These are phyloP conservation scores for Termitomyces sp. DNA, from an alignment of 1,284 basidiomycete species.

Conservation along the genomic window DNA sequence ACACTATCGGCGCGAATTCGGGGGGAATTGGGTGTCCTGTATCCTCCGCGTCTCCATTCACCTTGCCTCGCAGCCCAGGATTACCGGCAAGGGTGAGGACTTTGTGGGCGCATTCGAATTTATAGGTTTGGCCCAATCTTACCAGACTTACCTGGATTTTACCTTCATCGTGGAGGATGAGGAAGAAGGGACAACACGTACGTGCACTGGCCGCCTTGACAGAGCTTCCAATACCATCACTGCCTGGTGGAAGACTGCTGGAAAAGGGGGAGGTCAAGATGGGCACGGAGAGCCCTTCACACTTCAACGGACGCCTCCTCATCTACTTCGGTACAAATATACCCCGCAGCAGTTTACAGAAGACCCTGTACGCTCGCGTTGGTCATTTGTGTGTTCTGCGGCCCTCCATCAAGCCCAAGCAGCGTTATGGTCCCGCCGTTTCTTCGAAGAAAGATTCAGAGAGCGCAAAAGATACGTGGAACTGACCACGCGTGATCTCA, in stretches of 20 bases:
- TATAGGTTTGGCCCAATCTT: slow-evolving; percentile 16
- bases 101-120: slow-evolving; percentile 25
- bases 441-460: slow-evolving; percentile 22
- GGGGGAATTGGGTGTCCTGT: slow-evolving; percentile 18
- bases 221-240: slow-evolving; percentile 17
- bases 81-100: slow-evolving; percentile 28
- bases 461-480: slow-evolving; percentile 28
- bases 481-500: slow-evolving; percentile 22
- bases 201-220: slow-evolving; percentile 20
- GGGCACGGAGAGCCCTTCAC: slow-evolving; percentile 20
- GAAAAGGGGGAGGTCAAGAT: slow-evolving; percentile 18
- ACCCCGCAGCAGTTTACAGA: slow-evolving; percentile 19
- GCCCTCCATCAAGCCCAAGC: slow-evolving; percentile 22
- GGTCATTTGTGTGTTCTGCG: slow-evolving; percentile 26
- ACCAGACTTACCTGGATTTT: slow-evolving; percentile 17
- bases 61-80: slow-evolving; percentile 17
- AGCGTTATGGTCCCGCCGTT: slow-evolving; percentile 24
- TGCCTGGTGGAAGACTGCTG: slow-evolving; percentile 19
- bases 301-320: slow-evolving; percentile 23
- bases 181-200: slow-evolving; percentile 21
- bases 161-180: slow-evolving; percentile 22
- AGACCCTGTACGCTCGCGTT: slow-evolving; percentile 23
- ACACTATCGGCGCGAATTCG: slow-evolving; percentile 22
- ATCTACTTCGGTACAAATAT: slow-evolving; percentile 23
- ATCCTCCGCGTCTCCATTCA: slow-evolving; percentile 24